A percentile compares a stretch with the other conserved stretches of the same genome.
These are phyloP conservation scores for Tylopilus vinaceipallidus DNA, from an alignment of 768 basidiomycete species.

Conservation along the genomic window DNA sequence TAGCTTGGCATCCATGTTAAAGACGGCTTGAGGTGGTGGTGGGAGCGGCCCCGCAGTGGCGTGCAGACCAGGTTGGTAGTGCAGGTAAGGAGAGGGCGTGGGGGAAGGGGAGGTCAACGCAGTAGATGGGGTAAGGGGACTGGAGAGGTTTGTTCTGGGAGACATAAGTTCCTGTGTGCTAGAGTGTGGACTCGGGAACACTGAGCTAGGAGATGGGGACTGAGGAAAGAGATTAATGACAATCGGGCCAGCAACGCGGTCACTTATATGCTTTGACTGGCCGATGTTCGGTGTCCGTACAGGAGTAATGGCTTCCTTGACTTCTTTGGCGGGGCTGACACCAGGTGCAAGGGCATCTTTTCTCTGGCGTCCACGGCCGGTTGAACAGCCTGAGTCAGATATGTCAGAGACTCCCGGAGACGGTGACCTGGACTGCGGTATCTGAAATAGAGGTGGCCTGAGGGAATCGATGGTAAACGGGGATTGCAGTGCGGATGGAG, in stretches of 20 bases:
- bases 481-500: conserved; percentile 27
- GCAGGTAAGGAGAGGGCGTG: conserved; percentile 43
- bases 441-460: conserved; percentile 37
- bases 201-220: conserved; percentile 29
- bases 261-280: conserved; percentile 54
- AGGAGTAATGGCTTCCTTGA: conserved; percentile 24
- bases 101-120: conserved; percentile 29
- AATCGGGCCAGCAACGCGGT: conserved; percentile 62
- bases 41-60: conserved; percentile 73
- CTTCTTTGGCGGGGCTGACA: conserved; percentile 29
- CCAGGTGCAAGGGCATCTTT: conserved; percentile 35
- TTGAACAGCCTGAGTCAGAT: conserved; percentile 33
- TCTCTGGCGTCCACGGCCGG: conserved; percentile 28
- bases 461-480: conserved; percentile 31
- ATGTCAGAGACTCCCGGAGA: conserved; percentile 31
- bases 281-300: conserved; percentile 62
- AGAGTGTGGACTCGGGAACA: conserved; percentile 25
- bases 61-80: conserved; percentile 67
- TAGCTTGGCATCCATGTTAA: conserved; percentile 45
- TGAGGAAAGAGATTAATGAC: conserved; percentile 47
- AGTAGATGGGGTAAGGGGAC: conserved; percentile 27
- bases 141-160: conserved; percentile 22
- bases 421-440: conserved; percentile 34
- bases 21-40: conserved; percentile 59
- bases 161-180: conserved; percentile 30